Percentiles rank a stretch among this genome's conserved stretches.
Conservation (phyloP, 2,329 filamentous ascomycete genomes). For the Xylariales sp. region DNA sequence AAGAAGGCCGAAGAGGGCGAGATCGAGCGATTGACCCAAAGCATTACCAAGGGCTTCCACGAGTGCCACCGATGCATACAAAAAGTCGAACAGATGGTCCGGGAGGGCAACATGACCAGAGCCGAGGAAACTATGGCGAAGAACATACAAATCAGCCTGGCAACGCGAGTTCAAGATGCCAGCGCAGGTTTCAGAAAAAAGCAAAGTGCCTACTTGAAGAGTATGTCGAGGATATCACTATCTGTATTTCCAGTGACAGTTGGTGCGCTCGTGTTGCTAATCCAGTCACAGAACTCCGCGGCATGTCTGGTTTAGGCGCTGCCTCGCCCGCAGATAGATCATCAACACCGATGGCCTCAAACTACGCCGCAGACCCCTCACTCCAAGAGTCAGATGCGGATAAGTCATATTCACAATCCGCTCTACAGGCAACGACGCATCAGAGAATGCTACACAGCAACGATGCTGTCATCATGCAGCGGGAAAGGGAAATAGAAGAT, state of each 20-base stretch:
- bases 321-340: constrained; percentile 47
- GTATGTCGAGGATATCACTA: constrained; percentile 42
- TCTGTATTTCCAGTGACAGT: background rate
- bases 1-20: constrained; percentile 82
- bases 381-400: constrained; percentile 92
- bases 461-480: constrained; percentile 80
- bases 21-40: constrained; percentile 86
- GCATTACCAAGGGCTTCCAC: constrained; percentile 85
- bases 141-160: constrained; percentile 91
- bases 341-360: constrained; percentile 42
- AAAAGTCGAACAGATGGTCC: constrained; percentile 80
- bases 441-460: constrained; percentile 60
- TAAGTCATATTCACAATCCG: constrained; percentile 83
- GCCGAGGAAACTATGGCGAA: constrained; percentile 94
- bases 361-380: constrained; percentile 74
- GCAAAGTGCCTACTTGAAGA: constrained; percentile 93
- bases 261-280: background rate
- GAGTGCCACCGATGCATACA: constrained; percentile 86
- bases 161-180: constrained; percentile 82
- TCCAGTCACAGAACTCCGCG: constrained; percentile 60
- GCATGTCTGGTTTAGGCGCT: constrained; percentile 58
- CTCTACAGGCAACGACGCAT: constrained; percentile 73
- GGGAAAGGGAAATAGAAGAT: constrained; percentile 94
- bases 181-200: constrained; percentile 94
- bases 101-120: constrained; percentile 70